These are phyloP conservation scores for Lithospermum erythrorhizon DNA, from an alignment of 257 asterid genomes.

Conservation along the genomic window DNA sequence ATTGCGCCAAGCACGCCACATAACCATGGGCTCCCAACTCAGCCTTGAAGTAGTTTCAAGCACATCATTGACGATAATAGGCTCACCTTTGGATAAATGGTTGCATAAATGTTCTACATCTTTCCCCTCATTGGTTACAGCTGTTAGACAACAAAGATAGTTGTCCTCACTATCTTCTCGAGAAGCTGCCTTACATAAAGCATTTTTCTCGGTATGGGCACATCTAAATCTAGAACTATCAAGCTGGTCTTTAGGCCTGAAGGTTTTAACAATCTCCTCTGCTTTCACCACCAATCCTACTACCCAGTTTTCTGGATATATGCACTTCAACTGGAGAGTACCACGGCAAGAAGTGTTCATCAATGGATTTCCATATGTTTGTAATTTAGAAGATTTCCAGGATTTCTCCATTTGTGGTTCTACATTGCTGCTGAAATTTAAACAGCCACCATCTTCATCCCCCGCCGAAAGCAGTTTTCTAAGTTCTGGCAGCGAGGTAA, in stretches of 20 bases:
- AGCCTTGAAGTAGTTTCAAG: slow-evolving; percentile 60
- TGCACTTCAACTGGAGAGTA: slow-evolving; percentile 35
- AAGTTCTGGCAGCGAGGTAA: slow-evolving; percentile 69
- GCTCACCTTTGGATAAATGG: slow-evolving; percentile 82
- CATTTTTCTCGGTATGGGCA: slow-evolving; percentile 15
- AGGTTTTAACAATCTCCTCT: slow-evolving; percentile 23
- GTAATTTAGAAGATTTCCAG: slow-evolving; percentile 2
- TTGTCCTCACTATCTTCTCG: slow-evolving; percentile 48
- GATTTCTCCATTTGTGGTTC: slow-evolving; percentile 38
- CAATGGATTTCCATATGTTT: slow-evolving; percentile 33
- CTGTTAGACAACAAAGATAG: slow-evolving; percentile 52
- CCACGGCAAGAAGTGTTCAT: slow-evolving; percentile 53
- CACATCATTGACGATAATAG: slow-evolving; percentile 67
- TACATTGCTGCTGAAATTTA: slow-evolving; percentile 11
- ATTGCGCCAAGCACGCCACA: slow-evolving; percentile 92
- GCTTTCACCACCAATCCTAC: slow-evolving; percentile 38
- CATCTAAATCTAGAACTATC: slow-evolving; percentile 10
- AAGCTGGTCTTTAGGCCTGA: slow-evolving; percentile 10
- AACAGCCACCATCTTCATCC: slow-evolving; percentile 29
- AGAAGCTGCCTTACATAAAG: slow-evolving; percentile 47
- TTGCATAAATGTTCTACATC: slow-evolving; percentile 62
- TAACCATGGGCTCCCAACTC: slow-evolving; percentile 99
- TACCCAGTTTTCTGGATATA: slow-evolving; percentile 26
- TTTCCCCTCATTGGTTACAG: slow-evolving; percentile 34
- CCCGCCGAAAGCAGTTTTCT: slow-evolving; percentile 42